Percentiles rank a stretch among this genome's conserved stretches.
Evolutionary conservation across 371 early-diverging fungal species (phyloP).

Genomic region (Furculomyces boomerangus): DNA sequence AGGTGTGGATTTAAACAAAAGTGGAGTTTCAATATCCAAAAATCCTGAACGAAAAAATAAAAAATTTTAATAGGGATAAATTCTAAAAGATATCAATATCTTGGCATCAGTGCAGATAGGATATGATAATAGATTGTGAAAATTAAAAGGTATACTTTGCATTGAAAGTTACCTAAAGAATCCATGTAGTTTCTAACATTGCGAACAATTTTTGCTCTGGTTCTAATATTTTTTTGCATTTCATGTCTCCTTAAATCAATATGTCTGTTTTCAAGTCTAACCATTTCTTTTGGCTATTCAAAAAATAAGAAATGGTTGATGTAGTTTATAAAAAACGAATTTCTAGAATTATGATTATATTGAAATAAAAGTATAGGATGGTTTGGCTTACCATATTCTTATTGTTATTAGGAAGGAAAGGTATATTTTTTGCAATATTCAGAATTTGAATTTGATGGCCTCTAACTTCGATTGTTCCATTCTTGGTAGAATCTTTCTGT

Average conservation of each 20-base stretch:
- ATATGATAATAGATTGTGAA: constrained; percentile 1
- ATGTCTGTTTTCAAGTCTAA: constrained; percentile 55
- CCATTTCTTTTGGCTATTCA: constrained; percentile 57
- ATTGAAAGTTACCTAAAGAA: constrained; percentile 24
- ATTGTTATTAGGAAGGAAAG: constrained; percentile 43
- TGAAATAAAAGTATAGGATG: too few relatives aligned
- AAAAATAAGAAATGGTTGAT: neutral
- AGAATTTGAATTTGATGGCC: constrained; percentile 38
- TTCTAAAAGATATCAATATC: too few relatives aligned
- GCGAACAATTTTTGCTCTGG: constrained; percentile 41
- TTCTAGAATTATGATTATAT: too few relatives aligned
- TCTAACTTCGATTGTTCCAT: constrained; percentile 56
- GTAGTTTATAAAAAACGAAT: too few relatives aligned
- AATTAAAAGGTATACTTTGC: neutral
- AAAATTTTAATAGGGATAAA: too few relatives aligned
- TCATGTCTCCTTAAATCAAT: constrained; percentile 60
- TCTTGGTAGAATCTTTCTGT: constrained; percentile 11
- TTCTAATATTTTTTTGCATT: constrained; percentile 55
- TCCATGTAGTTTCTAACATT: constrained; percentile 42
- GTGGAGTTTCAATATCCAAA: constrained; percentile 82
- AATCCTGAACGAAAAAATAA: constrained; percentile 32
- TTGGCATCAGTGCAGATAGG: too few relatives aligned
- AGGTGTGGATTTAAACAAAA: constrained; percentile 82
- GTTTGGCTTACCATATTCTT: constrained; percentile 36
- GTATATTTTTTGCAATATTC: constrained; percentile 46